Evolutionary conservation across 1,139 yeast species (phyloP).

Genomic region (Candida labiduridarum): DNA sequence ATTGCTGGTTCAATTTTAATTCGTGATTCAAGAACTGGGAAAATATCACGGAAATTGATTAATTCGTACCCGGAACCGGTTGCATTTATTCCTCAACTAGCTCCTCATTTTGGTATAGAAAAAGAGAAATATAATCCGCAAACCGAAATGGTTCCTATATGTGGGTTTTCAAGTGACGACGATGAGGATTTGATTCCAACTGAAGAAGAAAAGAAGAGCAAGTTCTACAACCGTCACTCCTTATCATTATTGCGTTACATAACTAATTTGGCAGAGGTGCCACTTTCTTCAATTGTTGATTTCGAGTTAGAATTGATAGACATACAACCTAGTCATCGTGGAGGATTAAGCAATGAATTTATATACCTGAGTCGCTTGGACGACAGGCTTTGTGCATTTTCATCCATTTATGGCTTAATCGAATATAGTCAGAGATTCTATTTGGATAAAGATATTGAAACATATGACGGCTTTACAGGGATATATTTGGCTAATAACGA

Average conservation of each 20-base stretch:
- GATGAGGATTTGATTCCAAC: slow-evolving; percentile 40
- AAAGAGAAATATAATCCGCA: slow-evolving; percentile 59
- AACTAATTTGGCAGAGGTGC: slow-evolving; percentile 48
- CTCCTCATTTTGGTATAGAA: slow-evolving; percentile 65
- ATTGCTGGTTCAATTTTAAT: slow-evolving; percentile 63
- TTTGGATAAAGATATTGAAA: slow-evolving; percentile 22
- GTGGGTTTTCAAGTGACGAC: slow-evolving; percentile 44
- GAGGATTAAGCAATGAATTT: slow-evolving; percentile 64
- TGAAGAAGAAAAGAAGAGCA: slow-evolving; percentile 61
- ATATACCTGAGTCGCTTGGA: slow-evolving; percentile 67
- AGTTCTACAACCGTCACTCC: slow-evolving; percentile 63
- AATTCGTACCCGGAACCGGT: slow-evolving; percentile 64
- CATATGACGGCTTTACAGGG: slow-evolving; percentile 43
- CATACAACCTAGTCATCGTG: slow-evolving; percentile 61
- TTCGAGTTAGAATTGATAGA: slow-evolving; percentile 66
- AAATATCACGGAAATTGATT: slow-evolving; percentile 45
- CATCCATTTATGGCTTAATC: slow-evolving; percentile 56
- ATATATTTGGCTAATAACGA: slow-evolving; percentile 63
- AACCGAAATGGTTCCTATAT: slow-evolving; percentile 63
- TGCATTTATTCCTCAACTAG: slow-evolving; percentile 65
- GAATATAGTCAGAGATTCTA: slow-evolving; percentile 31
- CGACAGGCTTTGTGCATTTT: slow-evolving; percentile 65
- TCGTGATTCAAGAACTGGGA: slow-evolving; percentile 30
- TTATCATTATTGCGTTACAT: slow-evolving; percentile 57
- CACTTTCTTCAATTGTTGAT: slow-evolving; percentile 55